These are phyloP conservation scores for Diddensiella transvaalensis DNA, from an alignment of 805 yeast species.

Conservation along the genomic window DNA sequence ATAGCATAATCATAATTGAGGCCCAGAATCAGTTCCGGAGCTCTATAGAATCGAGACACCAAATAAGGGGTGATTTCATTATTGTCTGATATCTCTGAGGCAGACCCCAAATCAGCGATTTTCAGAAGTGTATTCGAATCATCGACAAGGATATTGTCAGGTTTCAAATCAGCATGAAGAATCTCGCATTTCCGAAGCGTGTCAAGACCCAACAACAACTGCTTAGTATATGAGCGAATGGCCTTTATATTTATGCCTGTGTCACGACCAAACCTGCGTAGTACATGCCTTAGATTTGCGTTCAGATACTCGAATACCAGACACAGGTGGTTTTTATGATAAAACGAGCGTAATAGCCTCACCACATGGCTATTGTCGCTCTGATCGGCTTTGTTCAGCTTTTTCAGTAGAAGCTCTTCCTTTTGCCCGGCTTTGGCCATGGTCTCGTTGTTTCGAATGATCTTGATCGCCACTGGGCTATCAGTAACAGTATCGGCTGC, in stretches of 20 bases:
- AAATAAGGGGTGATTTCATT: slow-evolving; percentile 32
- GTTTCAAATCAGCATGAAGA: slow-evolving; percentile 88
- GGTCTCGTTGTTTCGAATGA: slow-evolving; percentile 66
- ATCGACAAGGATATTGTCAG: slow-evolving; percentile 79
- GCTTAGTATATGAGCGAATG: slow-evolving; percentile 65
- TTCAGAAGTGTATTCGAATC: slow-evolving; percentile 61
- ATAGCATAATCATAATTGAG: slow-evolving; percentile 58
- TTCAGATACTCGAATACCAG: slow-evolving; percentile 79
- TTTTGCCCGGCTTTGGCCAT: slow-evolving; percentile 65
- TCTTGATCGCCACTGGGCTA: slow-evolving; percentile 46
- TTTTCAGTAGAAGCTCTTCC: slow-evolving; percentile 75
- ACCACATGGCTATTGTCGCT: slow-evolving; percentile 60
- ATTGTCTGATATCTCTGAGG: slow-evolving; percentile 38
- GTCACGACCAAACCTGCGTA: slow-evolving; percentile 79
- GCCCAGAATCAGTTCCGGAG: slow-evolving; percentile 74
- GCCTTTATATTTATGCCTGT: slow-evolving; percentile 72
- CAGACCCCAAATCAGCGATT: slow-evolving; percentile 88
- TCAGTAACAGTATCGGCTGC: slow-evolving; percentile 25
- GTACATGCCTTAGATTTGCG: slow-evolving; percentile 67
- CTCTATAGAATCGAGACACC: slow-evolving; percentile 66
- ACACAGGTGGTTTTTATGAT: slow-evolving; percentile 82
- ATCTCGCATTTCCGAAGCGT: slow-evolving; percentile 66
- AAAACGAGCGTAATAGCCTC: slow-evolving; percentile 66
- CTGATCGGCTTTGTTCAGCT: slow-evolving; percentile 59
- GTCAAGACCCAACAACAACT: slow-evolving; percentile 65